A percentile compares a stretch with the other conserved stretches of the same genome.
Evolutionary conservation across 371 early-diverging fungal genomes (phyloP).

Genomic region (Apophysomyces elegans): DNA sequence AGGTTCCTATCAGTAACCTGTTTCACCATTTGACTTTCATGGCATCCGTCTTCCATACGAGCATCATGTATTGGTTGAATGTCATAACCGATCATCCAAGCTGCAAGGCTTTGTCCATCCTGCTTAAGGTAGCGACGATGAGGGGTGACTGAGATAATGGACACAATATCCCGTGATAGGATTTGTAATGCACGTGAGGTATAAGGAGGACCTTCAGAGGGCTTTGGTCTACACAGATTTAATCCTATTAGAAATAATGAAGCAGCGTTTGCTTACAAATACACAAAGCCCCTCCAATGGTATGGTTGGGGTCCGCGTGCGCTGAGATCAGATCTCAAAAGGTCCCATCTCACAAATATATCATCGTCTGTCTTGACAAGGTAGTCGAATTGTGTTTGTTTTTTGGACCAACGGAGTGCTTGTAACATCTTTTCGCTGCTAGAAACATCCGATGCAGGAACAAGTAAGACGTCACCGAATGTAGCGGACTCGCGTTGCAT

Average conservation of each 20-base stretch:
- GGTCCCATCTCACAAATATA: conserved; percentile 65
- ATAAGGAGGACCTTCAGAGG: conserved; percentile 39
- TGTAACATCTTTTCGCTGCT: conserved; percentile 58
- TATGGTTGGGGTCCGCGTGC: conserved; percentile 37
- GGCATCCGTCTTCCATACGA: conserved; percentile 60
- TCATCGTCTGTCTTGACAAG: conserved; percentile 67
- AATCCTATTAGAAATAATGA: no score
- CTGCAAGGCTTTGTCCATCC: conserved; percentile 58
- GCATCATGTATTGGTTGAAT: conserved; percentile 59
- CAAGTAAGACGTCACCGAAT: conserved; percentile 55
- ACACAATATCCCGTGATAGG: conserved; percentile 57
- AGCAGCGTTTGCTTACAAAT: conserved; percentile 40
- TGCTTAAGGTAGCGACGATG: conserved; percentile 53
- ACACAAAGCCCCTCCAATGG: conserved; percentile 63
- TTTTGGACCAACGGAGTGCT: conserved; percentile 55
- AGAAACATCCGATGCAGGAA: conserved; percentile 59
- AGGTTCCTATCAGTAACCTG: conserved; percentile 34
- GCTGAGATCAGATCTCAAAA: conserved; percentile 44
- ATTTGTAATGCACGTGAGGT: conserved; percentile 59
- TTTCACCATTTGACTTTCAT: conserved; percentile 61
- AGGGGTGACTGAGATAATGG: conserved; percentile 33
- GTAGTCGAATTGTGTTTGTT: conserved; percentile 53
- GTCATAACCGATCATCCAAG: conserved; percentile 64
- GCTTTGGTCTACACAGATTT: no score
- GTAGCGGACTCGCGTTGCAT: conserved; percentile 48